phyloP scores from a whole-genome alignment of 1,284 basidiomycete genomes.

The Microbotryum silenes-acaulis region DNA sequence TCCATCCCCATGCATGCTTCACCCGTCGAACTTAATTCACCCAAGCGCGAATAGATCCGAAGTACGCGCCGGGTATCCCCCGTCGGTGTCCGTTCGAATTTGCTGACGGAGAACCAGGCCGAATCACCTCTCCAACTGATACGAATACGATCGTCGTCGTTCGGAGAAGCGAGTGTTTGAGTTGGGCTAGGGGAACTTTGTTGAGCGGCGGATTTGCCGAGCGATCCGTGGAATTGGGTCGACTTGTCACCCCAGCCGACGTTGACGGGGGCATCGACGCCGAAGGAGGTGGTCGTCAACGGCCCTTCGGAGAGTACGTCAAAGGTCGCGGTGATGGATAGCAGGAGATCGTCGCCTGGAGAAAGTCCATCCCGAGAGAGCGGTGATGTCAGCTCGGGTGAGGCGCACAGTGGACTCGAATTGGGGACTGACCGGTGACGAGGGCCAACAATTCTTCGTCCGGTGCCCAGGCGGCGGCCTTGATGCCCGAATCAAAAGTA shows the following conservation, averaged over 20 bases:
- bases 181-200: constrained; percentile 33
- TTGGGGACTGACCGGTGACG: constrained; percentile 55
- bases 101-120: constrained; percentile 76
- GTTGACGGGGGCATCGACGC: constrained; percentile 83
- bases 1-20: constrained; percentile 78
- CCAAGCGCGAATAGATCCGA: constrained; percentile 72
- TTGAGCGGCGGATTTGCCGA: constrained; percentile 75
- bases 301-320: constrained; percentile 75
- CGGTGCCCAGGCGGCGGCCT: constrained; percentile 78
- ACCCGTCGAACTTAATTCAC: constrained; percentile 70
- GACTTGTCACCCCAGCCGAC: constrained; percentile 97
- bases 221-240: constrained; percentile 95
- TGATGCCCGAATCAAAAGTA: constrained; percentile 73
- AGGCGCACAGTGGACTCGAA: constrained; percentile 2
- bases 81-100: constrained; percentile 46
- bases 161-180: constrained; percentile 43
- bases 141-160: constrained; percentile 64
- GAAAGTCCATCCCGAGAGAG: neutral
- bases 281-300: constrained; percentile 68
- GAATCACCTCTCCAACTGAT: constrained; percentile 93
- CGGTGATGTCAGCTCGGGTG: neutral
- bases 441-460: constrained; percentile 78
- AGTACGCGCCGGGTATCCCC: constrained; percentile 41
- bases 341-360: constrained; percentile 67
- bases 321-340: constrained; percentile 82